Evolutionary conservation across 768 basidiomycete genomes (phyloP), one percentile per base, ranked within the genome.

Genomic region (Trametes elegans): DNA sequence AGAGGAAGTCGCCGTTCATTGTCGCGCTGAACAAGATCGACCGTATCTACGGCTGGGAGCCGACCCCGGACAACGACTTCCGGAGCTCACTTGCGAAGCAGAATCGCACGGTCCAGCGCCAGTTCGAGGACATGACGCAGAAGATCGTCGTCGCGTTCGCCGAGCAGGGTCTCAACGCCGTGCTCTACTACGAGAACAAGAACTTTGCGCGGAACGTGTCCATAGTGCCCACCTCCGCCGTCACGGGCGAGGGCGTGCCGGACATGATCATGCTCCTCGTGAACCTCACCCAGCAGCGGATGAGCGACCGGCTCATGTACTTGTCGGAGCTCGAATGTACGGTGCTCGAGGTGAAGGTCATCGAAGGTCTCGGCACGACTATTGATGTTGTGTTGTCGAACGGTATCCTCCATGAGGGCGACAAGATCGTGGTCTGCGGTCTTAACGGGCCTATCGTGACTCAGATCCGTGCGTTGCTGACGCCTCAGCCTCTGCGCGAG

Each of bases 1-100:
- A 96, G 68, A 83, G 87, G 48, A 97, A 97, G 74, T 98, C 96
- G 7, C 97, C 97, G 0, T 99, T 99, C 77, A 97, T 99, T 52
- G 96, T 99, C 43, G 97, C 97, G 5, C 77, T 99, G 41, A 99
- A 99, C 78, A 98, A 99, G 93, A 97, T 99, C 68, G 97, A 99
- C 78, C 92, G 97, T 76, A 83, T 98, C 69, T 98, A 96, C 68
- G 88, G 88, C 57, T 99, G 97, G 97, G 76, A 90, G 62, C 69
- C 93, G 7, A 97, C 85, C 24, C 91, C 94, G 2, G 87, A 98
- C 72, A 90, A 87, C 51, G 90, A 91, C 16, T 97, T 98, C 85
- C 87, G 79, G 51, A 93, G 94, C 69, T 93, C 93, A 8, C 77
- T 98, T 42, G 86, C 84, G 16, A 85, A 89, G 69, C 97, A 99